Conservation (phyloP, 768 basidiomycete genomes). For the Tulasnella sp. region DNA sequence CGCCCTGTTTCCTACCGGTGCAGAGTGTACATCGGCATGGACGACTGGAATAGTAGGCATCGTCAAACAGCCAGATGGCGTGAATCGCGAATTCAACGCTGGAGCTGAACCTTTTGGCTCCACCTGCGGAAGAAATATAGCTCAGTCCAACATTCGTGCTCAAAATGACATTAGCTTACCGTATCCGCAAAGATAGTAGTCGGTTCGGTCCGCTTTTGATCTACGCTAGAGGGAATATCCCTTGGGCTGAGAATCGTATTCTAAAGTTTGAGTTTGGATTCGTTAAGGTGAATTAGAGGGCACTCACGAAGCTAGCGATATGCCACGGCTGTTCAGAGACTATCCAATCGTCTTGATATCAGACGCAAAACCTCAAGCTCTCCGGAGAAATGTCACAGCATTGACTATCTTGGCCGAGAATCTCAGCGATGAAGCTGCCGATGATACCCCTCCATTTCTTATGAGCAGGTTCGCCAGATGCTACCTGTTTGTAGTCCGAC, state of each 20-base stretch:
- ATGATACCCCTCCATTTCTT: too few species aligned
- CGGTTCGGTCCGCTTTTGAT: neutral
- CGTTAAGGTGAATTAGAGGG: too few species aligned
- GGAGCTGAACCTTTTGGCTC: conserved; percentile 3
- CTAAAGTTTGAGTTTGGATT: too few species aligned
- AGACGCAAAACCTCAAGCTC: too few species aligned
- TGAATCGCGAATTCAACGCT: conserved; percentile 7
- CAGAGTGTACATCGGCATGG: conserved; percentile 8
- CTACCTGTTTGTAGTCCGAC: too few species aligned
- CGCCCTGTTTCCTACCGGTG: neutral
- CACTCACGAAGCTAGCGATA: conserved; percentile 1
- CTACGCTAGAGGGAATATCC: conserved; percentile 11
- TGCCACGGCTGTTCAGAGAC: conserved; percentile 10
- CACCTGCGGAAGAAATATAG: neutral
- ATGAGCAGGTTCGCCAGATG: too few species aligned
- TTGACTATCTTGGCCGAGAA: too few species aligned
- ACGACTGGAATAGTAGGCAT: neutral
- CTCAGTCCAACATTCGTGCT: too few species aligned
- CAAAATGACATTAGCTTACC: too few species aligned
- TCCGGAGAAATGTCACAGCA: too few species aligned
- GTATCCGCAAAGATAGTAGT: conserved; percentile 10
- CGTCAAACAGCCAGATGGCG: conserved; percentile 11
- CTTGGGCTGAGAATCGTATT: neutral
- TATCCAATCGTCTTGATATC: too few species aligned
- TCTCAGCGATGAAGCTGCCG: too few species aligned